These are phyloP conservation scores for Lipomyces orientalis DNA, from an alignment of 805 yeast genomes.

Conservation along the genomic window DNA sequence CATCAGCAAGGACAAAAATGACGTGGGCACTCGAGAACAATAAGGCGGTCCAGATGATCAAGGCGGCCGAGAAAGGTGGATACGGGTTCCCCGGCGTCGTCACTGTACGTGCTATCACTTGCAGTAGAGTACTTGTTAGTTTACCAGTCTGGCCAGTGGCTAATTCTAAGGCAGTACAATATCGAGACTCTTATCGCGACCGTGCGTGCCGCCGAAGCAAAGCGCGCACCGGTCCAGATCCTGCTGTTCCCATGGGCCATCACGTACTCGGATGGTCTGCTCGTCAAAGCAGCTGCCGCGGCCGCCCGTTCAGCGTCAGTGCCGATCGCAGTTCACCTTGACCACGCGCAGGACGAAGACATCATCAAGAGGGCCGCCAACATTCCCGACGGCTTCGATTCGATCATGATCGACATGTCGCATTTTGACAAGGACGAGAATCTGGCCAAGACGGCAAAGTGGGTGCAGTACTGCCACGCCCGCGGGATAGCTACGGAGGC, in stretches of 20 bases:
- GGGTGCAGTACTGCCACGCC: constrained; percentile 16
- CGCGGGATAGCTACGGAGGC: constrained; percentile 25
- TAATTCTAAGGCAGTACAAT: constrained; percentile 9
- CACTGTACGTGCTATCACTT: not conserved
- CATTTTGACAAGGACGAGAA: constrained; percentile 22
- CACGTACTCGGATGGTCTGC: constrained; percentile 16
- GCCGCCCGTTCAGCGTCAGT: constrained; percentile 15
- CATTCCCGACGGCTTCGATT: constrained; percentile 15
- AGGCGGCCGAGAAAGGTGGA: constrained; percentile 19
- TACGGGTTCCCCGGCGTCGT: constrained; percentile 18
- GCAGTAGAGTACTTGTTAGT: not conserved
- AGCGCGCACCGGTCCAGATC: constrained; percentile 15
- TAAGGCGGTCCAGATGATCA: constrained; percentile 19
- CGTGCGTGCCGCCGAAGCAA: constrained; percentile 22
- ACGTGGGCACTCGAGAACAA: constrained; percentile 6
- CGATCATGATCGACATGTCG: constrained; percentile 28
- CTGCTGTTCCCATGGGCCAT: constrained; percentile 25
- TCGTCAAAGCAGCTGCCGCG: constrained; percentile 20
- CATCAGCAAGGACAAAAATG: not conserved
- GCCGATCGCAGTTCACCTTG: constrained; percentile 19
- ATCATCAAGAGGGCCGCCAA: constrained; percentile 17
- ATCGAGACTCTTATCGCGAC: constrained; percentile 15
- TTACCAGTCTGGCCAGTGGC: not conserved
- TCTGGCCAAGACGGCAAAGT: constrained; percentile 18
- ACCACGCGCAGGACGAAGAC: constrained; percentile 21